Evolutionary conservation across 2,329 filamentous ascomycete genomes (phyloP).

Genomic region (Cladobotryum mycophilum): DNA sequence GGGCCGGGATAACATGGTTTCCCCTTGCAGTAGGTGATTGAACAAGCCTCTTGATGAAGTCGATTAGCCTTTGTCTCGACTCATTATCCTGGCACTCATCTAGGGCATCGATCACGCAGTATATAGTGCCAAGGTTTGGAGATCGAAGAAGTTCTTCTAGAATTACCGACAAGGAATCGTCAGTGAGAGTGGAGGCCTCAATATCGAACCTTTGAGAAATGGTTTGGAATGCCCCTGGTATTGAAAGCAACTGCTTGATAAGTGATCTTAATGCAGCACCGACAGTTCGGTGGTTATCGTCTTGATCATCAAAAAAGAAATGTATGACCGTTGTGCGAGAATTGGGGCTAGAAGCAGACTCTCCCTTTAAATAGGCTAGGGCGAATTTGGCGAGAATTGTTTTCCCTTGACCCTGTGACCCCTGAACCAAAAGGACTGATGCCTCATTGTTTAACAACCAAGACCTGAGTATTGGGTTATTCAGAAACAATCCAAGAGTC

Average conservation of each 20-base stretch:
- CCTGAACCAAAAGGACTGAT: not conserved
- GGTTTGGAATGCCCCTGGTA: too few species aligned
- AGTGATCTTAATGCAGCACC: not conserved
- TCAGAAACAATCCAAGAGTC: not conserved
- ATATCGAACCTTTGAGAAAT: too few species aligned
- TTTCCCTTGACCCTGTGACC: not conserved
- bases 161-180: too few species aligned
- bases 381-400: conserved; percentile 2
- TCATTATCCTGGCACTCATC: conserved; percentile 1
- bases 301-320: conserved; percentile 6
- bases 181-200: too few species aligned
- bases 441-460: not conserved
- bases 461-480: not conserved
- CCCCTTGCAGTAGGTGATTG: too few species aligned
- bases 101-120: conserved; percentile 1
- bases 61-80: too few species aligned
- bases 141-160: not conserved
- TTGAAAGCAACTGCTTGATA: not conserved
- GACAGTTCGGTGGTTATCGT: not conserved
- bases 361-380: not conserved
- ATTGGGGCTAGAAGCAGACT: too few species aligned
- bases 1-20: too few species aligned
- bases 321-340: not conserved
- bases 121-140: not conserved
- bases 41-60: too few species aligned